A percentile compares a stretch with the other conserved stretches of the same genome.
Conservation (phyloP, 176 grass and related monocot genomes). For the Dactylis glomerata region DNA sequence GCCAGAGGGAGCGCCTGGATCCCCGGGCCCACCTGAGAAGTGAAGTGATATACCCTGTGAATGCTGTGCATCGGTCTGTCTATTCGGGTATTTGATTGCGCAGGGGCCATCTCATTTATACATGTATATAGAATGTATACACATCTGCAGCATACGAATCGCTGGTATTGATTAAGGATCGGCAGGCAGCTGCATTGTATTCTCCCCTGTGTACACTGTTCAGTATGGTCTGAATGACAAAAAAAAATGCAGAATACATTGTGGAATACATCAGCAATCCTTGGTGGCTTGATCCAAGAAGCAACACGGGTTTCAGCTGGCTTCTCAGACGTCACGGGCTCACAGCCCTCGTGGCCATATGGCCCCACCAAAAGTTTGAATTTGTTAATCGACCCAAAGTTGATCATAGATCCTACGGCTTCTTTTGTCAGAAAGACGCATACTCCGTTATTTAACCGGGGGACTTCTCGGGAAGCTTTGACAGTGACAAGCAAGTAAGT, state of each 20-base stretch:
- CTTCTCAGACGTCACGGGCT: slow-evolving; percentile 5
- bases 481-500: neutral
- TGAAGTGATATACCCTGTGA: neutral
- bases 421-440: neutral
- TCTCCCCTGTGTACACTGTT: neutral
- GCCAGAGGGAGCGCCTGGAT: neutral
- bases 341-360: neutral
- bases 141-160: neutral
- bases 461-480: neutral
- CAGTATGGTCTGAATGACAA: neutral
- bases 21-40: neutral
- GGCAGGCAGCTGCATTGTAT: neutral
- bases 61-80: neutral
- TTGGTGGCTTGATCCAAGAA: neutral
- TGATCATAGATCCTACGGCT: neutral
- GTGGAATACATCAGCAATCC: neutral
- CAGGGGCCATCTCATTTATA: neutral
- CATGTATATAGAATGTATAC: neutral
- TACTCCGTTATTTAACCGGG: neutral
- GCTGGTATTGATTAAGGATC: neutral
- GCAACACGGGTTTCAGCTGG: neutral
- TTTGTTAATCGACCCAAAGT: neutral
- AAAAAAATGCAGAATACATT: neutral
- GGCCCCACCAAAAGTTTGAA: neutral
- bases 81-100: neutral